These are phyloP conservation scores for Aureobasidium uvarum DNA, from an alignment of 2,329 filamentous ascomycete species.

Conservation along the genomic window DNA sequence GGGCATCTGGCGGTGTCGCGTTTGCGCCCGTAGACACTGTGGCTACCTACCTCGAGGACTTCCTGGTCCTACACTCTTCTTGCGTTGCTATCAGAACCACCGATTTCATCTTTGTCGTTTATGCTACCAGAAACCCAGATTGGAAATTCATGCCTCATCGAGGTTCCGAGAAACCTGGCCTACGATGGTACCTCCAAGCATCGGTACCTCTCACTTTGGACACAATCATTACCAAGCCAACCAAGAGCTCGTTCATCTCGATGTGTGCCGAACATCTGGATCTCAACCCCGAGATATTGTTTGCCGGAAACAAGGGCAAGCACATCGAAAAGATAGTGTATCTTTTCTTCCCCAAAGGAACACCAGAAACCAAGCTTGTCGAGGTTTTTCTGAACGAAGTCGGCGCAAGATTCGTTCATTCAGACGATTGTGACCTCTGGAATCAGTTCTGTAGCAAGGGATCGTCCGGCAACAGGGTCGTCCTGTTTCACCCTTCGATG, in stretches of 20 bases:
- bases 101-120: conserved; percentile 32
- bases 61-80: conserved; percentile 31
- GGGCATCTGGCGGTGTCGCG: background rate
- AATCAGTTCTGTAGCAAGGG: conserved; percentile 31
- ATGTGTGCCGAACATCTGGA: conserved; percentile 19
- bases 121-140: conserved; percentile 32
- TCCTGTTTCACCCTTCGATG: conserved; percentile 28
- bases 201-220: background rate
- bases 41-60: conserved; percentile 29
- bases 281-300: conserved; percentile 10
- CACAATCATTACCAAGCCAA: background rate
- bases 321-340: conserved; percentile 31
- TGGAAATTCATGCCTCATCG: conserved; percentile 34
- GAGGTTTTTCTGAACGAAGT: conserved; percentile 30
- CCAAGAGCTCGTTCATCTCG: background rate
- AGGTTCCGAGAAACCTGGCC: background rate
- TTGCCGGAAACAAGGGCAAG: conserved; percentile 18
- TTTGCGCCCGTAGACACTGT: background rate
- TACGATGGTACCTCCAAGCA: conserved; percentile 26
- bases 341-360: conserved; percentile 33
- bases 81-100: conserved; percentile 30
- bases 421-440: conserved; percentile 33
- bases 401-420: conserved; percentile 33
- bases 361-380: conserved; percentile 32
- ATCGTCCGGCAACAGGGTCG: conserved; percentile 12